These are phyloP conservation scores for Pascua guehoae DNA, from an alignment of 1,284 basidiomycete species.

Conservation along the genomic window DNA sequence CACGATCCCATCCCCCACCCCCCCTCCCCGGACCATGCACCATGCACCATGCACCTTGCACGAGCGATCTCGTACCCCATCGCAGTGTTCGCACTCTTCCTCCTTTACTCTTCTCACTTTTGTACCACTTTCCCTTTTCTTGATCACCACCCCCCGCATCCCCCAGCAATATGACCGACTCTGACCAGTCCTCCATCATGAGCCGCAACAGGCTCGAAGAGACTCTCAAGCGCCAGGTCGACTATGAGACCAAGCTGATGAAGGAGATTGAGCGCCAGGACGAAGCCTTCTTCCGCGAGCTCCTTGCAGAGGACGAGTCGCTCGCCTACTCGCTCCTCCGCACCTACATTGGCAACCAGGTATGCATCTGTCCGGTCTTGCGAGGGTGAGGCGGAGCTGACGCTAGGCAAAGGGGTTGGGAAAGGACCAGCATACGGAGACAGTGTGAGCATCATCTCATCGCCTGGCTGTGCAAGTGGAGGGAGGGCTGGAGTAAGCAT, in stretches of 20 bases:
- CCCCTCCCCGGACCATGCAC: too few relatives aligned
- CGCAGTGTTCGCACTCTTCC: too few relatives aligned
- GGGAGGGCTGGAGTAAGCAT: conserved; percentile 57
- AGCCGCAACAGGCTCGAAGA: background rate
- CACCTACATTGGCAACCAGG: conserved; percentile 29
- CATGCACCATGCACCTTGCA: too few relatives aligned
- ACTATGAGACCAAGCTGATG: too few relatives aligned
- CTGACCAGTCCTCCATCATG: background rate
- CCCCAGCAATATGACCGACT: too few relatives aligned
- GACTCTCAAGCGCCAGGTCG: background rate
- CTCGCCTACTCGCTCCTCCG: conserved; percentile 66
- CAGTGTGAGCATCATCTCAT: conserved; percentile 15
- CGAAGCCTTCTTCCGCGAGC: background rate
- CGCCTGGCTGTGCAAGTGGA: too few relatives aligned
- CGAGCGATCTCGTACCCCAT: too few relatives aligned
- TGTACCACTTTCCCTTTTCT: too few relatives aligned
- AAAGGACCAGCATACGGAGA: conserved; percentile 11
- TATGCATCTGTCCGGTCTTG: background rate
- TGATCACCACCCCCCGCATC: too few relatives aligned
- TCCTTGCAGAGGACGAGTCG: conserved; percentile 62
- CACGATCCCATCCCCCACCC: too few relatives aligned
- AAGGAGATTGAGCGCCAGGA: background rate
- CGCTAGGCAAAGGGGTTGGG: conserved; percentile 4
- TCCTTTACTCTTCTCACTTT: too few relatives aligned
- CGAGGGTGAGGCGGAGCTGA: background rate